These are phyloP conservation scores for Euphorbia pulcherrima DNA, from an alignment of 345 rosid genomes.

Conservation along the genomic window DNA sequence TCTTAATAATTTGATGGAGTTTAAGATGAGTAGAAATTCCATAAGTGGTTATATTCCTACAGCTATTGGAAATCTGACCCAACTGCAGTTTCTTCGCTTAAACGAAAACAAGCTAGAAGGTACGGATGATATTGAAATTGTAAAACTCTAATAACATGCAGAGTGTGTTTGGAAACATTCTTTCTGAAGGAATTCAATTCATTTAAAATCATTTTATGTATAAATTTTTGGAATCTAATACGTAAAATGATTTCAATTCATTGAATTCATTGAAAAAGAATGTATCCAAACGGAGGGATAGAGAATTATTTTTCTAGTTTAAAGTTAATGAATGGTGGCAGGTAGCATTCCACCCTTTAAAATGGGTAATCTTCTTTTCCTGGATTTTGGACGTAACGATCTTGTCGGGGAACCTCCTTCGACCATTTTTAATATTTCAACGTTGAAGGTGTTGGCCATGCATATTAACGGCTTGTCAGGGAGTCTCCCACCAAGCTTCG, in stretches of 20 bases:
- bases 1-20: background rate
- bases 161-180: too few species aligned
- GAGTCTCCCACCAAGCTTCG: background rate
- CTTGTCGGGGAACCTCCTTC: background rate
- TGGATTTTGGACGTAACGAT: background rate
- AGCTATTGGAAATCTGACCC: background rate
- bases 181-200: too few species aligned
- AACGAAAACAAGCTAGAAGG: background rate
- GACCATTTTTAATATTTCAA: background rate
- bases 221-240: too few species aligned
- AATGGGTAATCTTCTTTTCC: background rate
- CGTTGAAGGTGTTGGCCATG: background rate
- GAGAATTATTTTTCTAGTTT: too few species aligned
- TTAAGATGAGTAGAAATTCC: background rate
- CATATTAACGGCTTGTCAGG: background rate
- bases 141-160: too few species aligned
- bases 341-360: background rate
- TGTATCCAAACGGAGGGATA: background rate
- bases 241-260: too few species aligned
- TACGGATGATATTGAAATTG: background rate
- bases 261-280: too few species aligned
- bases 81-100: background rate
- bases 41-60: background rate
- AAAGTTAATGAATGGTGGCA: background rate
- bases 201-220: too few species aligned